phyloP scores from a whole-genome alignment of 305 asterid species.

The Solanum chacoense region DNA sequence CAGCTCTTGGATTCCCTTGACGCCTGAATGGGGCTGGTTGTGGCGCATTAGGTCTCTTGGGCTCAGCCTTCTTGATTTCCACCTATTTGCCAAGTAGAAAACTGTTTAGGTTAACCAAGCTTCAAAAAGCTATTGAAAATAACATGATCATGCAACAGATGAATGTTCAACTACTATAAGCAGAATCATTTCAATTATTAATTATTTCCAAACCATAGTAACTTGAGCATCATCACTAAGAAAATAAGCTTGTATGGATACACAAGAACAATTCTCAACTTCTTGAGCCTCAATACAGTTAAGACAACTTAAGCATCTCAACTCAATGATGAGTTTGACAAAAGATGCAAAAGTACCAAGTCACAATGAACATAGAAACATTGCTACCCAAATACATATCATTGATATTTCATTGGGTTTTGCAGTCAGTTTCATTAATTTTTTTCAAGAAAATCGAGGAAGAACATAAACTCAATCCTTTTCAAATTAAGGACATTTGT shows the following conservation, averaged over 20 bases:
- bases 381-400: neutral
- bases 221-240: neutral
- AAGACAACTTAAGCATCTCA: neutral
- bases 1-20: slow-evolving; percentile 21
- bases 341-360: neutral
- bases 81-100: slow-evolving; percentile 20
- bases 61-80: slow-evolving; percentile 57
- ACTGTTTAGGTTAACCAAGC: neutral
- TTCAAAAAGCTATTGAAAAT: neutral
- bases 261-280: neutral
- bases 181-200: neutral
- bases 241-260: neutral
- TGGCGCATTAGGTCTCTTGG: slow-evolving; percentile 34
- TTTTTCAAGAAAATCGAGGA: neutral
- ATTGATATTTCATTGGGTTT: neutral
- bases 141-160: neutral
- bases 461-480: neutral
- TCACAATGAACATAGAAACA: neutral
- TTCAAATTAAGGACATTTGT: neutral
- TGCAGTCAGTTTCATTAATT: neutral
- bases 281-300: neutral
- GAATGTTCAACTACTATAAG: neutral
- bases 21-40: slow-evolving; percentile 32
- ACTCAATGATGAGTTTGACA: neutral
- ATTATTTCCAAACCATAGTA: neutral